These are phyloP conservation scores for Fusarium keratoplasticum DNA, from an alignment of 2,329 filamentous ascomycete genomes.

Conservation along the genomic window DNA sequence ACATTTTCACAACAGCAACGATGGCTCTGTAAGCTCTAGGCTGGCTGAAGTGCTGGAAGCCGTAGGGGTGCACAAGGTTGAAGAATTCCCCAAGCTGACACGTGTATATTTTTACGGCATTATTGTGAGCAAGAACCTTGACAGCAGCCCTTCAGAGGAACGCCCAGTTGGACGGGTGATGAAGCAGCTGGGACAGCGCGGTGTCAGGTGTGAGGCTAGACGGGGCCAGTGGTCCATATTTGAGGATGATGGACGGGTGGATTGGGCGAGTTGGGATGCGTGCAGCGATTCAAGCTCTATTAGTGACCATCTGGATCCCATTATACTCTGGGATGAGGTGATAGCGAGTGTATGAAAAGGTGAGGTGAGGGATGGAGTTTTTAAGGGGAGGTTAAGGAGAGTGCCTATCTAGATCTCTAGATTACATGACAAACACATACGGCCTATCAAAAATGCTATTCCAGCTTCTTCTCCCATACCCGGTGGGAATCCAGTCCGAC, in stretches of 20 bases:
- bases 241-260: neutral
- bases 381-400: neutral
- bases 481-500: neutral
- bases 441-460: neutral
- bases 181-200: neutral
- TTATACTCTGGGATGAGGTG: neutral
- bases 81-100: neutral
- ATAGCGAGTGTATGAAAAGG: neutral
- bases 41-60: neutral
- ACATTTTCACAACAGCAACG: neutral
- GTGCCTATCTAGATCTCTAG: neutral
- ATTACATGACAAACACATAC: neutral
- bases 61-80: neutral
- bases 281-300: neutral
- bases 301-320: neutral
- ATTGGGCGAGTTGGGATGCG: neutral
- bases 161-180: neutral
- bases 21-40: neutral
- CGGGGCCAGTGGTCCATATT: constrained; percentile 12
- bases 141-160: neutral
- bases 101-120: constrained; percentile 23
- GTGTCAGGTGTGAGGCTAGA: constrained; percentile 21
- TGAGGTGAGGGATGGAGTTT: neutral
- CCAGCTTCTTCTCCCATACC: neutral
- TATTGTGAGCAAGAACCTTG: rapidly evolving